Base-by-base conservation (phyloP, 257 asterid genomes). In the Solanum peruvianum region DNA sequence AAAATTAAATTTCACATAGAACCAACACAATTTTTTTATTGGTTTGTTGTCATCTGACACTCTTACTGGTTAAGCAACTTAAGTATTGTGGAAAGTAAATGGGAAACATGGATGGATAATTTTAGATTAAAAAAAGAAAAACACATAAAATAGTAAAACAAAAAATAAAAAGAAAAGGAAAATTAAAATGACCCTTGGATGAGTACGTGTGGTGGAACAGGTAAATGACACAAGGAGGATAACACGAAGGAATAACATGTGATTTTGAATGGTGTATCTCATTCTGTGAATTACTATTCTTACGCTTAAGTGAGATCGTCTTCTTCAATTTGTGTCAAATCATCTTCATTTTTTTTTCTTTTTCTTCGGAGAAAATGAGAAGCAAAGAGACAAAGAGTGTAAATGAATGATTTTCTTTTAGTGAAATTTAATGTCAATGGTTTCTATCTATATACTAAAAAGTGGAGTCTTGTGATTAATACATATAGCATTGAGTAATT, bases 251-350 rank as follows among this genome's bases (percentile, higher is more conserved):
- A 27, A 14, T 39, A 23, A 45, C 75, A 12, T 86, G 60, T 71
- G 87, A 82, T 42, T 42, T 82, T 35, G 41, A 62, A 31, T 56
- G 58, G 11, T 87, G 71, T 2, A 86, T 7, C 15, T 35, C 44
- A 13, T 37, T 6, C 0, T 18, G 66, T 10, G 25, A 56, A 56
- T 18, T 84, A 1, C 2, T 66, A 66, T 1, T 27, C 11, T n/a
- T 66, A 66, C 23, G 21, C 88, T 89, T 33, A 71, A 35, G 64
- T 82, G 73, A 82, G 80, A 89, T 42, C 35, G 88, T 45, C 75
- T 75, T 87, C 66, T 86, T 89, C 86, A 87, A 31, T 45, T 87
- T 87, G 72, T 69, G 86, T 89, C 90, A 88, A 52, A 78, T 2
- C 23, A 76, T 77, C 14, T 83, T 62, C 90, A 90, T 88, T 15